Evolutionary conservation across 176 grass and related monocot genomes (phyloP), one percentile per base, ranked within the genome.

Genomic region (Oryza glumipatula): DNA sequence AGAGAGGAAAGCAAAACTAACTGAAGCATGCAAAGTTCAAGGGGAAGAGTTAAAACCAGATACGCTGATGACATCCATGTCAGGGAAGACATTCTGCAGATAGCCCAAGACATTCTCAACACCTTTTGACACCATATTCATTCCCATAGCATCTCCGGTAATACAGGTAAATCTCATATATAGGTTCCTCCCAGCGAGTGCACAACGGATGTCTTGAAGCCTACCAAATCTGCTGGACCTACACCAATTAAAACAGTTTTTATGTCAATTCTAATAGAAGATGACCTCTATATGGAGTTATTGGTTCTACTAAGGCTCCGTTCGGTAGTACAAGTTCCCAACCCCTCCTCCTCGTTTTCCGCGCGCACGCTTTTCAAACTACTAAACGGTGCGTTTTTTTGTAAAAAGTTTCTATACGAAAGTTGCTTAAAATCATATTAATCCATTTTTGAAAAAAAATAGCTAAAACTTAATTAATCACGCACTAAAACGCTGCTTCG

Each of bases 51-150:
- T 45, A 56, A 66, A 86, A 97, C 94, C 92, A 72, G 94, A 94
- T 80, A 97, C 61, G 76, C 89, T 94, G 89, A 97, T 82, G 76
- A 92, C 41, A 60, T 94, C 85, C 85, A 97, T 94, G 89, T 97
- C 94, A 0, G 88, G 80, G 63, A 97, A 97, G 49, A 89, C 83
- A 32, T 17, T 87, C 52, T 33, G 85, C 81, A 97, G 73, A 78
- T 90, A 92, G 63, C 80, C 92, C 85, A 97, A 86, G 24, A 92
- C 92, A 88, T 94, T 84, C 36, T 97, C 87, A 7, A 97, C 92
- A 83, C 94, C 94, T 85, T 94, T 92, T 30, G 94, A 97, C 28
- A 94, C 92, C 88, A 97, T 97, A 76, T 94, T 94, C 94, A 97
- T 94, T 68, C 92, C 94, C 92, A 97, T 97, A 48, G 94, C 92